Conservation (phyloP, 352 stramenopile species). For the Globisporangium uncinulatum region DNA sequence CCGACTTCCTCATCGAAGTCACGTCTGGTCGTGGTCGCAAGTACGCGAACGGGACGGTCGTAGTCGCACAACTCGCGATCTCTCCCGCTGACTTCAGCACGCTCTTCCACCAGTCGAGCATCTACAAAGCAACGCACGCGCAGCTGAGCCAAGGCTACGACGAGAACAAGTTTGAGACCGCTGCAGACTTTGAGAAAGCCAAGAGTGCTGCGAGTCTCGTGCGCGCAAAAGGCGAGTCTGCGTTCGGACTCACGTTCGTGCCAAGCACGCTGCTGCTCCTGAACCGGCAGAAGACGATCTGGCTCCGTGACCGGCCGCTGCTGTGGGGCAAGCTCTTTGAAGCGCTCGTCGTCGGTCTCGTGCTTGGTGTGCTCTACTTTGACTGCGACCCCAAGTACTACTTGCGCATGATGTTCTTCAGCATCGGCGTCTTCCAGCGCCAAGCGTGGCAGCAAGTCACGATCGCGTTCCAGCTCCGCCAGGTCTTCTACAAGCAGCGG, state of each 20-base stretch:
- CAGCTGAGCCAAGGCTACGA: conserved; percentile 45
- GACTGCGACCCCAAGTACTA: conserved; percentile 40
- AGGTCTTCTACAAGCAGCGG: conserved; percentile 85
- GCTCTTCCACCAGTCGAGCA: conserved; percentile 42
- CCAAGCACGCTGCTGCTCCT: conserved; percentile 27
- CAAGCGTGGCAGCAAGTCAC: conserved; percentile 60
- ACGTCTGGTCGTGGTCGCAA: conserved; percentile 22
- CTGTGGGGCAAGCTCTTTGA: conserved; percentile 37
- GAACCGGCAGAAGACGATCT: conserved; percentile 38
- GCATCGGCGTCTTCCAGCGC: conserved; percentile 37
- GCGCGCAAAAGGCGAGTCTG: conserved; percentile 37
- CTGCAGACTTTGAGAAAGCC: conserved; percentile 51
- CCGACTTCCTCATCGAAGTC: conserved; percentile 33
- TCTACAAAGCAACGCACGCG: conserved; percentile 48
- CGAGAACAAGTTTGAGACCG: conserved; percentile 46
- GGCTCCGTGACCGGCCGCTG: conserved; percentile 34
- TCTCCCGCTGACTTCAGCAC: conserved; percentile 45
- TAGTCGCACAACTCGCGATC: conserved; percentile 18
- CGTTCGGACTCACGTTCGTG: conserved; percentile 29
- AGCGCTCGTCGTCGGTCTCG: conserved; percentile 52
- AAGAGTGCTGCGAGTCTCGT: conserved; percentile 41
- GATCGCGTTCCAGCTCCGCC: conserved; percentile 61
- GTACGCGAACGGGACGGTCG: conserved; percentile 17
- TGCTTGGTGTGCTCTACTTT: conserved; percentile 62
- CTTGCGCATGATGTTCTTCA: conserved; percentile 55